Evolutionary conservation across 805 yeast species (phyloP), one percentile per base, ranked within the genome.

Genomic region (Isabelozyma gotoi): DNA sequence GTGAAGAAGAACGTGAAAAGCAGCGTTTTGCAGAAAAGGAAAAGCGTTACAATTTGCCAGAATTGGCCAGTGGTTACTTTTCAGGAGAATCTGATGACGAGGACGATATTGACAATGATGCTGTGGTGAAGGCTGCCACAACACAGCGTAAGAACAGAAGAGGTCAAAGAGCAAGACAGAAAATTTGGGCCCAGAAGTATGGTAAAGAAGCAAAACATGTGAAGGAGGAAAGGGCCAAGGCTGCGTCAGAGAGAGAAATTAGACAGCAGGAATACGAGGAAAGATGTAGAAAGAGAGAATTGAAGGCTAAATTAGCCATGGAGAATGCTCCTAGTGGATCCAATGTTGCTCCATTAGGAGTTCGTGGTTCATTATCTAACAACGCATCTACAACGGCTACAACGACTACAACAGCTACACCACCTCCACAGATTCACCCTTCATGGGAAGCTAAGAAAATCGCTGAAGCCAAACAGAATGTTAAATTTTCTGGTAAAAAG

Each of bases 101-200:
- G 35, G 69, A 63, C 38, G 70, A 63, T 24, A 51, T 60, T n/a
- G 73, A 67, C 46, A 56, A 63, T 40, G 83, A 78, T 54, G 60
- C 69, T 38, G 70, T 76, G 7, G 81, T 81, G 5, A 77, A 81
- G 44, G 73, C 70, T 38, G 67, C 74, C 3, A 81, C 83, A 1
- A 58, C 77, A 20, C 75, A 73, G 15, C 78, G 92, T 49, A 89
- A 90, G 55, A 94, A 94, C 63, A 77, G 99, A 68, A 81, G 97
- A 63, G 99, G 99, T 19, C 99, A 94, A 70, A 77, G 98, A 47
- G 99, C 97, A 1, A 82, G 99, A 68, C 94, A 92, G 63, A 85
- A 87, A 73, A 89, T 94, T 41, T 94, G 98, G 98, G 99, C 90
- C 60, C 71, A 78, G 67, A 92, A 94, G 63, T 94, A 74, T 60